These are phyloP conservation scores for Keithomyces neogunnii DNA, from an alignment of 2,329 filamentous ascomycete genomes.

Conservation along the genomic window DNA sequence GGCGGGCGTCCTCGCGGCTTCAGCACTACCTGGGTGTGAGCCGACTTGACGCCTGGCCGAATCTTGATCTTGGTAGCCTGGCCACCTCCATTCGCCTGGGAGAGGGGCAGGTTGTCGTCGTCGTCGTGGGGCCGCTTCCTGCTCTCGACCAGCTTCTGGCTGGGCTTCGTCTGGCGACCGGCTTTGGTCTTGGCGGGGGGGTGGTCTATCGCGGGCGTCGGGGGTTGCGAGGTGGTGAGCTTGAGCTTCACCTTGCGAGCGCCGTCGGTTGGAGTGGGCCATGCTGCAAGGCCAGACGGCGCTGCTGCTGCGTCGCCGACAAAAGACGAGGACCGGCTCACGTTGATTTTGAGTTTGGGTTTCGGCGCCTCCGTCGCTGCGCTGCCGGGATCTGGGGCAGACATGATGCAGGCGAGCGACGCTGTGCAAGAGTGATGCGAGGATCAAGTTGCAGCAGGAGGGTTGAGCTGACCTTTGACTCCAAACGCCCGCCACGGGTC, in stretches of 20 bases:
- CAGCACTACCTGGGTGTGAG: constrained; percentile 34
- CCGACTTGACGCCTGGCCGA: constrained; percentile 28
- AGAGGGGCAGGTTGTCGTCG: constrained; percentile 36
- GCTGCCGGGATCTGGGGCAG: constrained; percentile 15
- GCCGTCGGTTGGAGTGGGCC: constrained; percentile 21
- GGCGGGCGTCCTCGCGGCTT: constrained; percentile 62
- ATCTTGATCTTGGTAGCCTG: constrained; percentile 47
- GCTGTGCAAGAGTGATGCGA: background rate
- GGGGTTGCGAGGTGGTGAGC: constrained; percentile 28
- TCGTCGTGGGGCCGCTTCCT: constrained; percentile 55
- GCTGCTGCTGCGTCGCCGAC: constrained; percentile 17
- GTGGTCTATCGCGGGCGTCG: constrained; percentile 23
- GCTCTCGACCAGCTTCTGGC: constrained; percentile 45
- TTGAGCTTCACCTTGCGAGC: constrained; percentile 34
- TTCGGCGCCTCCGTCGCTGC: constrained; percentile 21
- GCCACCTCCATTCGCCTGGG: constrained; percentile 9
- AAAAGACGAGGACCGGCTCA: constrained; percentile 27
- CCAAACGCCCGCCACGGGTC: no score
- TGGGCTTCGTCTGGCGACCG: constrained; percentile 50
- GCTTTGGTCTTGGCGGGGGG: constrained; percentile 44
- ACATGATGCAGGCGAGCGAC: constrained; percentile 16
- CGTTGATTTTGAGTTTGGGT: constrained; percentile 31
- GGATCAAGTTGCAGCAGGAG: background rate
- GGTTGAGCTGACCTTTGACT: background rate
- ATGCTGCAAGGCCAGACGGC: constrained; percentile 7